These are phyloP conservation scores for Skeletonema menzelii DNA, from an alignment of 108 stramenopile genomes.

Conservation along the genomic window DNA sequence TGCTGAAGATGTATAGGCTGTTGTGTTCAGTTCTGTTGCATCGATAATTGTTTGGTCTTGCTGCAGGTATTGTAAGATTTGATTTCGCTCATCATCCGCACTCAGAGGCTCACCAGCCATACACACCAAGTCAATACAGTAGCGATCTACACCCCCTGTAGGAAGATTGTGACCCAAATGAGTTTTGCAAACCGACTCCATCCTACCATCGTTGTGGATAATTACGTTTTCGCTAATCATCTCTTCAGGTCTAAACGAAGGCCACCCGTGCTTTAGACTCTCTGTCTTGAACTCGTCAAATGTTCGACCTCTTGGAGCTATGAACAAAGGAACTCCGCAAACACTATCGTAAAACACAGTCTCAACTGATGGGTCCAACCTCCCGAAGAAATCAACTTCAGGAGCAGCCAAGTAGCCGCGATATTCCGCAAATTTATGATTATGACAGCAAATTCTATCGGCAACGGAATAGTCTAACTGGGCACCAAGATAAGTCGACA, in stretches of 20 bases:
- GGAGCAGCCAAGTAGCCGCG: slow-evolving; percentile 28
- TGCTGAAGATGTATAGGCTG: slow-evolving; percentile 16
- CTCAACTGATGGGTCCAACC: slow-evolving; percentile 1
- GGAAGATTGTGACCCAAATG: slow-evolving; percentile 38
- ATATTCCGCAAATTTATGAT: slow-evolving; percentile 28
- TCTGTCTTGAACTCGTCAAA: slow-evolving; percentile 48
- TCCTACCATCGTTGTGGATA: slow-evolving; percentile 31
- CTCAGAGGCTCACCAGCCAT: slow-evolving; percentile 29
- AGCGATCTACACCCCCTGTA: slow-evolving; percentile 26
- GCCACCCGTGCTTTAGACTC: slow-evolving; percentile 38
- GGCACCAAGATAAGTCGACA: slow-evolving; percentile 19
- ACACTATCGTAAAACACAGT: slow-evolving; percentile 61
- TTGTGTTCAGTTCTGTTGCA: slow-evolving; percentile 6
- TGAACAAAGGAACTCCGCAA: slow-evolving; percentile 47
- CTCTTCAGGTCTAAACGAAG: slow-evolving; percentile 26
- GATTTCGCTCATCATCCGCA: slow-evolving; percentile 8
- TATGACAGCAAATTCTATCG: slow-evolving; percentile 31
- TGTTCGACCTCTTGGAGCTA: slow-evolving; percentile 49
- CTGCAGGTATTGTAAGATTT: slow-evolving; percentile 1
- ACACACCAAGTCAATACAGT: slow-evolving; percentile 40
- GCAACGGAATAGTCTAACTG: slow-evolving; percentile 12
- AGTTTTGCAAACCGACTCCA: slow-evolving; percentile 37
- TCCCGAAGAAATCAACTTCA: slow-evolving; percentile 26
- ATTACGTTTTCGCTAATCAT: slow-evolving; percentile 32
- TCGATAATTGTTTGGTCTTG: not conserved